phyloP scores from a whole-genome alignment of 2,329 filamentous ascomycete species.

The Sporothrix humicola region DNA sequence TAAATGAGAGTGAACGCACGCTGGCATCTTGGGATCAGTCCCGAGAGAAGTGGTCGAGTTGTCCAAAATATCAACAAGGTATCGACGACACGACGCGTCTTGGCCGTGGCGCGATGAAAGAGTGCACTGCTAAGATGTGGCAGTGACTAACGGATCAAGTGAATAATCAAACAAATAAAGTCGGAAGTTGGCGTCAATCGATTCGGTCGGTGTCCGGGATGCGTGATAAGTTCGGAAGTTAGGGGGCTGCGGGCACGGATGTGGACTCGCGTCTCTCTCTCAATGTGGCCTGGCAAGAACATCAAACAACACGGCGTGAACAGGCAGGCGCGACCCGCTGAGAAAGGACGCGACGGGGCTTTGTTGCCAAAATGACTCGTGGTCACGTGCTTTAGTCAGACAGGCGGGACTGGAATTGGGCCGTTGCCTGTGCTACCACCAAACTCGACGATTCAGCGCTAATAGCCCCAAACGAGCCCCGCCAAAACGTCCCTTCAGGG shows the following conservation, averaged over 20 bases:
- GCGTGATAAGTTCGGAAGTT: conserved; percentile 2
- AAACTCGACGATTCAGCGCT: neutral
- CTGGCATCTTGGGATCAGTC: conserved; percentile 37
- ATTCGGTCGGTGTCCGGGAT: neutral
- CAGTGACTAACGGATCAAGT: neutral
- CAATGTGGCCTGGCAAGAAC: neutral
- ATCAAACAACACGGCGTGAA: neutral
- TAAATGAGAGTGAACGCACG: conserved; percentile 34
- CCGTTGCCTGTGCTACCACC: conserved; percentile 20
- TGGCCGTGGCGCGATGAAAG: neutral
- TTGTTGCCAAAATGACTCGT: conserved; percentile 28
- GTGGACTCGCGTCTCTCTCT: neutral
- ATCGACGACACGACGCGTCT: conserved; percentile 27
- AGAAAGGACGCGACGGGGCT: conserved; percentile 25
- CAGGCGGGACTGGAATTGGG: neutral
- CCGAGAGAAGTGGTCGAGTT: neutral
- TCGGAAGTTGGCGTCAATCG: neutral
- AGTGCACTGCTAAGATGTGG: neutral
- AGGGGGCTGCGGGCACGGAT: neutral
- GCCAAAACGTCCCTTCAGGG: neutral
- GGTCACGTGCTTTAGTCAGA: conserved; percentile 21
- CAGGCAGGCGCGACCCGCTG: conserved; percentile 25
- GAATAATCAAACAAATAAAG: neutral
- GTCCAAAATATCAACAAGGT: neutral
- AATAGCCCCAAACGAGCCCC: neutral